phyloP scores from a whole-genome alignment of 139 green algal species.

The Chlamydomonas schloesseri region DNA sequence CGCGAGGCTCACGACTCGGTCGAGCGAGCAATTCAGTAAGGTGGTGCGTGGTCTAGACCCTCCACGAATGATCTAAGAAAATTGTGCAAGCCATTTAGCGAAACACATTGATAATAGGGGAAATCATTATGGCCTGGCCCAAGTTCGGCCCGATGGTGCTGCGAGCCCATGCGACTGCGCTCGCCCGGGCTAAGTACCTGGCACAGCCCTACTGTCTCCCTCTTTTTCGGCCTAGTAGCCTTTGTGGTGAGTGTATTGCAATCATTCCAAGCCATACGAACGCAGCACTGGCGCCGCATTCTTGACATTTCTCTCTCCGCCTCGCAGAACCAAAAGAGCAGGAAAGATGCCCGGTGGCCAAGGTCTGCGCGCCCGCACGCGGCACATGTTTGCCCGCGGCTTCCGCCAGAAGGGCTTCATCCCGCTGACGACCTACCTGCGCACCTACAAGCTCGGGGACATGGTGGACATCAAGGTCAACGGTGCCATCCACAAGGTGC shows the following conservation, averaged over 20 bases:
- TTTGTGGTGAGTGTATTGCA: not conserved
- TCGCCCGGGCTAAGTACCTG: no score
- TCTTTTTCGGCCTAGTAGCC: conserved; percentile 39
- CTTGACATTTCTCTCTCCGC: not conserved
- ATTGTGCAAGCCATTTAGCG: no score
- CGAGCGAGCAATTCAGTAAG: no score
- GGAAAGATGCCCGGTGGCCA: conserved; percentile 61
- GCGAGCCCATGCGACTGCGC: no score
- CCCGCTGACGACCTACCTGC: conserved; percentile 93
- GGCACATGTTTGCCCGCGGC: conserved; percentile 89
- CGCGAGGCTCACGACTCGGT: no score
- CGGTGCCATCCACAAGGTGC: conserved; percentile 93
- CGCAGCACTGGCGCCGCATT: not conserved
- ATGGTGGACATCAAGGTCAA: conserved; percentile 99
- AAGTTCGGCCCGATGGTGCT: no score
- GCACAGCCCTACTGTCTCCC: not conserved
- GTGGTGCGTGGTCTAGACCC: no score
- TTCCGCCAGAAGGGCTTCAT: conserved; percentile 94
- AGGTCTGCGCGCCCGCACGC: conserved; percentile 88
- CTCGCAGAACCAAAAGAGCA: conserved; percentile 43
- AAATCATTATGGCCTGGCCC: no score
- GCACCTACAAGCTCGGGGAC: conserved; percentile 96
- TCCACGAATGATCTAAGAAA: no score
- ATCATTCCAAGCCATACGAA: not conserved
- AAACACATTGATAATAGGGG: no score